Evolutionary conservation across 202 grass and related monocot genomes (phyloP), one percentile per base, ranked within the genome.

Genomic region (Sporobolus alterniflorus): DNA sequence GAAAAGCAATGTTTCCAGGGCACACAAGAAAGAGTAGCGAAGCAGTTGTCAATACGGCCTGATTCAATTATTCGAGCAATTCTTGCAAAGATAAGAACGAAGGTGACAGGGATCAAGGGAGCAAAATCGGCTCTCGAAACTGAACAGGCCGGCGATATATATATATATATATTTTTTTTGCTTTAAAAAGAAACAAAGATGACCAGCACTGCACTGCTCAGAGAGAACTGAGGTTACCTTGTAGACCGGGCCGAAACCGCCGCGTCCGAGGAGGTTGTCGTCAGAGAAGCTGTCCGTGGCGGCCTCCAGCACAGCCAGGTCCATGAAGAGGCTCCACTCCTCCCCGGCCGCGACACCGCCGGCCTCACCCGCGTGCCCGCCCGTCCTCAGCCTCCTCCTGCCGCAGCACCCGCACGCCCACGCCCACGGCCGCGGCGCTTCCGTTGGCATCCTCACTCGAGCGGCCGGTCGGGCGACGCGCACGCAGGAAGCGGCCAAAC

Each of bases 191-290:
- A n/a, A n/a, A n/a, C n/a, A n/a, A n/a, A n/a, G n/a, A n/a, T n/a
- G 46, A 48, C 0, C 15, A 30, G 43, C 47, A 16, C 12, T 20
- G 25, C 6, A 11, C 0, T 11, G 25, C 11, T 24, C 10, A 56
- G 4, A 6, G 36, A 65, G 76, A 17, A 30, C 33, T n/a, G 15
- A 46, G 10, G 14, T 42, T 91, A 73, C 94, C 91, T 93, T 97
- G 84, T 93, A 97, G 64, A 97, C 94, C 6, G 94, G 94, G 13
- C 94, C 94, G 81, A 97, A 97, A 2, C 94, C 94, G 30, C 91
- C 94, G 72, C 86, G 81, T 51, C 94, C 94, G 55, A 97, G 94
- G 69, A 97, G 94, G 73, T 97, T 97, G 43, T 55, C 14, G 48
- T 97, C 88, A 48, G 89, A 89, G 86, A 97, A 97, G 69, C 80